A percentile compares a stretch with the other conserved stretches of the same genome.
phyloP scores from a whole-genome alignment of 2,329 filamentous ascomycete species.

The Domatiomyces globalis region DNA sequence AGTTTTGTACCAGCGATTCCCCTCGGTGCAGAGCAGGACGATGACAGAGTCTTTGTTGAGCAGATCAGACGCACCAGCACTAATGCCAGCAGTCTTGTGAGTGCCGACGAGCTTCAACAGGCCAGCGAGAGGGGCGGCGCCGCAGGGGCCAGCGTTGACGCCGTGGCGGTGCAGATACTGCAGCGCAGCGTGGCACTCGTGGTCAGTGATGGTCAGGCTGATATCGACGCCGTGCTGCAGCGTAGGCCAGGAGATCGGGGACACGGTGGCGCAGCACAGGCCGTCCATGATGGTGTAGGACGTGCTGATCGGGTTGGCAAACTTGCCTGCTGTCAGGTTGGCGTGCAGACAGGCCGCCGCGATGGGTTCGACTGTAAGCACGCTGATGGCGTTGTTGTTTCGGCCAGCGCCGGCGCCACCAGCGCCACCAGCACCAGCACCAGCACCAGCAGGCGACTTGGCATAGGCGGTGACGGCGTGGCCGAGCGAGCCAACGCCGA shows the following conservation, averaged over 20 bases:
- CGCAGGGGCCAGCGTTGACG: conserved; percentile 48
- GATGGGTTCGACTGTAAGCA: conserved; percentile 59
- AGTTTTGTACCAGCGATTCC: conserved; percentile 37
- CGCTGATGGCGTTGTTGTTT: no score
- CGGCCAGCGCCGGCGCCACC: no score
- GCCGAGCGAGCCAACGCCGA: conserved; percentile 59
- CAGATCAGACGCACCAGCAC: conserved; percentile 15
- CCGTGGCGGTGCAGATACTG: conserved; percentile 36
- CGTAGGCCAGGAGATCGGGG: conserved; percentile 49
- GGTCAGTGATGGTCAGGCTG: conserved; percentile 46
- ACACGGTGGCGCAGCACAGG: conserved; percentile 58
- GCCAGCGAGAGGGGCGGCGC: conserved; percentile 42
- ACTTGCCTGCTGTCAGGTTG: conserved; percentile 35
- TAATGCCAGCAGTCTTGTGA: conserved; percentile 21
- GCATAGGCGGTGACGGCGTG: conserved; percentile 55
- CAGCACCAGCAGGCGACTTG: conserved; percentile 30
- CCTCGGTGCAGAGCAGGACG: conserved; percentile 55
- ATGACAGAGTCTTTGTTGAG: conserved; percentile 41
- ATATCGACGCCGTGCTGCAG: conserved; percentile 46
- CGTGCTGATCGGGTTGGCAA: conserved; percentile 36
- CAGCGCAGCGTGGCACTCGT: conserved; percentile 47
- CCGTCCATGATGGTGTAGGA: conserved; percentile 57
- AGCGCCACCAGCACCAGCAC: conserved; percentile 5
- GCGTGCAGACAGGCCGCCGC: conserved; percentile 42
- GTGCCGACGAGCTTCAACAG: conserved; percentile 34